These are phyloP conservation scores for Microsporum canis DNA, from an alignment of 2,329 filamentous ascomycete genomes.

Conservation along the genomic window DNA sequence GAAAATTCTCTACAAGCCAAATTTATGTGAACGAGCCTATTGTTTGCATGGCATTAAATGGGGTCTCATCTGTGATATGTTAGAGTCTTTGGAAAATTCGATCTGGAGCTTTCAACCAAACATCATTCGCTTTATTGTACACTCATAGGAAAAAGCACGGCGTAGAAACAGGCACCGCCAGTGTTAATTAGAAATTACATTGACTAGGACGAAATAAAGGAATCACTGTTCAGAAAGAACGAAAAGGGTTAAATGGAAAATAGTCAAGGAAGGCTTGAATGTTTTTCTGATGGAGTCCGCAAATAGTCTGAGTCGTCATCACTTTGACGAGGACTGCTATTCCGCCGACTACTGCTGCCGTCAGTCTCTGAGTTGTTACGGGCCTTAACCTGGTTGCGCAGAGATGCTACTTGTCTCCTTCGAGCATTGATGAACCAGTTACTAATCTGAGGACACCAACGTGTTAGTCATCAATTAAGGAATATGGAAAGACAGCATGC, in stretches of 20 bases:
- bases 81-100: neutral
- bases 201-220: neutral
- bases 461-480: constrained; percentile 3
- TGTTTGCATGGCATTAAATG: too few species aligned
- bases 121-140: neutral
- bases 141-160: neutral
- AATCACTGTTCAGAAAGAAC: neutral
- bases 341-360: neutral
- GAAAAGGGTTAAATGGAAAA: neutral
- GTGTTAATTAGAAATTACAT: neutral
- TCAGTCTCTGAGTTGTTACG: constrained; percentile 7
- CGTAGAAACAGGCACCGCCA: neutral
- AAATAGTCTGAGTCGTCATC: neutral
- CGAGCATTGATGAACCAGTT: constrained; percentile 45
- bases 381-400: constrained; percentile 34
- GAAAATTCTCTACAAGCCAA: neutral
- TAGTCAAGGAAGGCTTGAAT: neutral
- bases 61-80: neutral
- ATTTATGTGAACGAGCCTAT: neutral
- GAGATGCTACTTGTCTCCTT: constrained; percentile 36
- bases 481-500: constrained; percentile 6
- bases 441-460: constrained; percentile 32
- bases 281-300: neutral
- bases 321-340: neutral
- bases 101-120: neutral